These are phyloP conservation scores for Penicillium thymicola DNA, from an alignment of 2,329 filamentous ascomycete species.

Conservation along the genomic window DNA sequence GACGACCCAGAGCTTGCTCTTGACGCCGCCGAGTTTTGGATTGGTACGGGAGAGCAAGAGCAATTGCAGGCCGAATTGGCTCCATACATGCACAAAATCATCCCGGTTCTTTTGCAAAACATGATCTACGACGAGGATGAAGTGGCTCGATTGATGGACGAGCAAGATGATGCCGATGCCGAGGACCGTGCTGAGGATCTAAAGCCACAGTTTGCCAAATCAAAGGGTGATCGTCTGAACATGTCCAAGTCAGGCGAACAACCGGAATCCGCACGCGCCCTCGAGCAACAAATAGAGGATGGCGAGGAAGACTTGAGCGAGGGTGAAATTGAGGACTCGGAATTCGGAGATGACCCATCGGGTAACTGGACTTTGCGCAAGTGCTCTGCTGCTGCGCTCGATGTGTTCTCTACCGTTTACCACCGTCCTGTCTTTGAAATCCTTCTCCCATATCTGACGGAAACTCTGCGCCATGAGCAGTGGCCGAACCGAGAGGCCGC, in stretches of 20 bases:
- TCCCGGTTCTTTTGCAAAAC: constrained; percentile 84
- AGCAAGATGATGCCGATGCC: constrained; percentile 83
- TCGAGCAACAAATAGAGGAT: constrained; percentile 48
- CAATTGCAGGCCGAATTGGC: constrained; percentile 71
- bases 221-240: constrained; percentile 58
- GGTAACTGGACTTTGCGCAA: constrained; percentile 94
- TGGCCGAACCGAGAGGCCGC: constrained; percentile 94
- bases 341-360: constrained; percentile 71
- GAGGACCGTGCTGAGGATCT: constrained; percentile 90
- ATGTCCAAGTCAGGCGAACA: constrained; percentile 46
- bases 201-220: constrained; percentile 84
- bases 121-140: constrained; percentile 98
- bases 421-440: constrained; percentile 82
- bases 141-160: constrained; percentile 76
- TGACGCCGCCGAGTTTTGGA: constrained; percentile 96
- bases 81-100: constrained; percentile 77
- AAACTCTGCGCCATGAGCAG: constrained; percentile 80
- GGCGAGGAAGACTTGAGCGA: constrained; percentile 75
- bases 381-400: constrained; percentile 91
- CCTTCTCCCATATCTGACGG: constrained; percentile 87
- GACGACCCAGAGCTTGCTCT: constrained; percentile 87
- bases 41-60: constrained; percentile 85
- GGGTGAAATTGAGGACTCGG: constrained; percentile 78
- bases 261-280: constrained; percentile 32
- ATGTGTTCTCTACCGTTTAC: constrained; percentile 91